Conservation (phyloP, 176 grass and related monocot genomes). For the Lolium rigidum region DNA sequence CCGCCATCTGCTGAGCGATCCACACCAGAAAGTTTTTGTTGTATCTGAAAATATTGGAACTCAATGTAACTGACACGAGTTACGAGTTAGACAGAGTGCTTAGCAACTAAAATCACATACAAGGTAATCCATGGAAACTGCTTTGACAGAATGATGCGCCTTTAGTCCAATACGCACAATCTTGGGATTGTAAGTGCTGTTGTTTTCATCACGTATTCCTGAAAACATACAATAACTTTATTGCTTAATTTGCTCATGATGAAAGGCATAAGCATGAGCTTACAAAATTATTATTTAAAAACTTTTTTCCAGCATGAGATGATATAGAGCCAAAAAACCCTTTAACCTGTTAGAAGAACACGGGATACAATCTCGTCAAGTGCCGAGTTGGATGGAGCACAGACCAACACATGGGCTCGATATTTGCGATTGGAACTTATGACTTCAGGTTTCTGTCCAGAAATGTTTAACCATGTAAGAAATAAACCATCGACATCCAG, state of each 20-base stretch:
- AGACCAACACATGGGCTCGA: constrained; percentile 94
- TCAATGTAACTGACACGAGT: constrained; percentile 41
- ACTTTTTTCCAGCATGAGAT: constrained; percentile 11
- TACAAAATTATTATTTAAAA: constrained; percentile 10
- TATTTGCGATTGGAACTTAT: constrained; percentile 94
- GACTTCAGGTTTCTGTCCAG: constrained; percentile 90
- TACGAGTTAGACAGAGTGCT: constrained; percentile 47
- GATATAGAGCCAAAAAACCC: constrained; percentile 28
- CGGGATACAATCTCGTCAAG: constrained; percentile 98
- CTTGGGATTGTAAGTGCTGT: constrained; percentile 88
- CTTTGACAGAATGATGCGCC: constrained; percentile 93
- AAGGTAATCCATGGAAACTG: constrained; percentile 96
- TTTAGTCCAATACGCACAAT: constrained; percentile 97
- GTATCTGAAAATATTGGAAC: constrained; percentile 65
- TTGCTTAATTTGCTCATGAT: constrained; percentile 35
- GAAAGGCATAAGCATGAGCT: constrained; percentile 3
- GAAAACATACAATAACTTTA: constrained; percentile 27
- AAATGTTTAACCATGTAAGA: constrained; percentile 32
- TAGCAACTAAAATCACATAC: constrained; percentile 54
- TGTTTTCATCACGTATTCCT: constrained; percentile 98
- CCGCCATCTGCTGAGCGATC: constrained; percentile 59
- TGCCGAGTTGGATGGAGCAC: constrained; percentile 96
- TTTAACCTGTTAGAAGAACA: constrained; percentile 80
- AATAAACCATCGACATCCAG: constrained; percentile 22
- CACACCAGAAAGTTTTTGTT: constrained; percentile 80